These are phyloP conservation scores for Teratosphaeriaceae sp. DNA, from an alignment of 2,329 filamentous ascomycete species.

Conservation along the genomic window DNA sequence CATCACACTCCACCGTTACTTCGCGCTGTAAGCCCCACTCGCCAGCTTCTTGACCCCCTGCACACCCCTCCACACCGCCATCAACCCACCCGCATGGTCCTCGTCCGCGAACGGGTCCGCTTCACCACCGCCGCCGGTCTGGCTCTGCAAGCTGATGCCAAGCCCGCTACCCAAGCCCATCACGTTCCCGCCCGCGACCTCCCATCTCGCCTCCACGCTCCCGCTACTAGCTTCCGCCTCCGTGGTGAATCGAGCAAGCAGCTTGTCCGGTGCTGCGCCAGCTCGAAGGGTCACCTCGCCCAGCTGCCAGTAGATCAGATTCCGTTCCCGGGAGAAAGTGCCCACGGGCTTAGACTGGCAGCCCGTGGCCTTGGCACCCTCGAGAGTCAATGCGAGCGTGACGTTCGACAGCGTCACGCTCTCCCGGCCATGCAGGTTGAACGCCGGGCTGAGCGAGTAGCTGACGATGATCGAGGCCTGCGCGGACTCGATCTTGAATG, in stretches of 20 bases:
- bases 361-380: slow-evolving; percentile 54
- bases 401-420: slow-evolving; percentile 65
- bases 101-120: slow-evolving; percentile 68
- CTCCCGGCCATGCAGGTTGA: slow-evolving; percentile 36
- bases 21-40: slow-evolving; percentile 59
- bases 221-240: slow-evolving; percentile 66
- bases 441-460: slow-evolving; percentile 75
- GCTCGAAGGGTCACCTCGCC: slow-evolving; percentile 62
- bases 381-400: slow-evolving; percentile 64
- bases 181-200: slow-evolving; percentile 50
- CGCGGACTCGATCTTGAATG: slow-evolving; percentile 76
- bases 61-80: slow-evolving; percentile 58
- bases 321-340: slow-evolving; percentile 71
- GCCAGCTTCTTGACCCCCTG: slow-evolving; percentile 61
- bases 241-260: slow-evolving; percentile 76
- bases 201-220: slow-evolving; percentile 77
- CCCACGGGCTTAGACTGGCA: slow-evolving; percentile 74
- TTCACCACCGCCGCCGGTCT: slow-evolving; percentile 38
- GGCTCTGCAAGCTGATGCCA: slow-evolving; percentile 40
- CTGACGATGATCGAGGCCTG: slow-evolving; percentile 82
- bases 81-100: slow-evolving; percentile 29
- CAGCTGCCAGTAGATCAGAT: slow-evolving; percentile 72
- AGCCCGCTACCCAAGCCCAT: slow-evolving; percentile 55
- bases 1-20: slow-evolving; percentile 7
- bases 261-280: slow-evolving; percentile 58